Base-by-base conservation (phyloP, 2,329 filamentous ascomycete genomes). In the Aspergillus unguis region DNA sequence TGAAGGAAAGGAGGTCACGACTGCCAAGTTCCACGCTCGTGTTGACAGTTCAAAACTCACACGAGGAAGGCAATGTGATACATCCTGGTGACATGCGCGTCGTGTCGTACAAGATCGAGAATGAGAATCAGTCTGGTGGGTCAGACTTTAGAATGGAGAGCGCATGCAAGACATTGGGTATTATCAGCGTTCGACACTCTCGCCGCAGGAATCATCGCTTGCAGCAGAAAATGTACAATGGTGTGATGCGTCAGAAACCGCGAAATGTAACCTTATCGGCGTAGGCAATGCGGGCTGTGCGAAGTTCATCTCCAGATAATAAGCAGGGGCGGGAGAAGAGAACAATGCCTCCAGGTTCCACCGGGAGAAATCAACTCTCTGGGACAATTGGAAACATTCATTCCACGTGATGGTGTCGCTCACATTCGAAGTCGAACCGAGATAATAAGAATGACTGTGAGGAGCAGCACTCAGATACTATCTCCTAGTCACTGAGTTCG, bases 191-290 rank as follows among this genome's bases (percentile, higher is more conserved):
- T 6, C 7, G 17, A 17, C n/a, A 49, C 27, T 28, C 23, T 45
- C 49, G 29, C 46, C 50, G 38, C 47, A 29, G 28, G 40, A 26
- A 23, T 27, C 45, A 51, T 52, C 32, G 43, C 50, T 51, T 55
- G 52, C 55, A 44, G 52, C 49, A 53, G 50, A 49, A 41, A 43
- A 48, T 48, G 48, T 48, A 48, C 35, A 26, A 36, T 36, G 37
- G 43, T 50, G 46, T 53, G 52, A 57, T 52, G 46, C 40, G 55
- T 55, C 55, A 52, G 38, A 57, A 50, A 48, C 29, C 29, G 32
- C 31, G 29, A n/a, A 28, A 41, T 40, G 35, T 44, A 50, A 50
- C 48, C 44, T 50, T 50, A 52, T 49, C 44, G 27, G 37, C 35
- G 31, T 9, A 32, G 49, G 25, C 33, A 17, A 31, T 9, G 36